Evolutionary conservation across 2,329 filamentous ascomycete genomes (phyloP), one percentile per base, ranked within the genome.

Genomic region (Claviceps purpurea): DNA sequence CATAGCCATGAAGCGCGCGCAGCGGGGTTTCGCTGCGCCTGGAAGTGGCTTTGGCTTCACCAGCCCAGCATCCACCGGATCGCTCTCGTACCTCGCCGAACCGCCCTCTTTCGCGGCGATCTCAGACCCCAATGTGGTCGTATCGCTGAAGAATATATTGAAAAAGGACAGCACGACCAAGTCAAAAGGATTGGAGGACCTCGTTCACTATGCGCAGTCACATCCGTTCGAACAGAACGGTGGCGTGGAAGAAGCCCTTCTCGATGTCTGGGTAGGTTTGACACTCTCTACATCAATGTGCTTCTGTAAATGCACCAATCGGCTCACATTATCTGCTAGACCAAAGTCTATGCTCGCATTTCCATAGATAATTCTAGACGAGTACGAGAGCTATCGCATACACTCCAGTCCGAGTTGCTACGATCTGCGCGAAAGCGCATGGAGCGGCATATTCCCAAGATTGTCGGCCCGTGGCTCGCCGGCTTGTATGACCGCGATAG

Each of bases 81-180:
- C 73, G 6, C 76, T 98, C 41, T 95, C 90, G 45, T 96, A 95
- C 70, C 79, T 97, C 50, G 76, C 86, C 50, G 89, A 95, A 61
- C 87, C 89, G 10, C 87, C 87, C 47, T 85, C 95, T 61, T 80
- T 95, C 58, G 81, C 82, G 38, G 72, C 72, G 44, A 81, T 98
- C 54, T 85, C 82, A 45, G 84, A 95, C 60, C 78, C 89, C 7
- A 86, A 93, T 62, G 75, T 91, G 40, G 81, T 91, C 40, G 89
- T 97, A 14, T 81, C 84, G n/a, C 88, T 96, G 71, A 95, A 96
- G 68, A 95, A 94, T 60, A 70, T 96, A 3, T 77, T 84, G 49
- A 98, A 97, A 71, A 95, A 93, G 69, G 91, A 96, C 70, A 85
- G 84, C 61, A 95, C 82, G 11, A 98, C 93, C 40, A 95, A 95